Evolutionary conservation across 495 filamentous ascomycete species (phyloP).

Genomic region (Cairneyella variabilis): DNA sequence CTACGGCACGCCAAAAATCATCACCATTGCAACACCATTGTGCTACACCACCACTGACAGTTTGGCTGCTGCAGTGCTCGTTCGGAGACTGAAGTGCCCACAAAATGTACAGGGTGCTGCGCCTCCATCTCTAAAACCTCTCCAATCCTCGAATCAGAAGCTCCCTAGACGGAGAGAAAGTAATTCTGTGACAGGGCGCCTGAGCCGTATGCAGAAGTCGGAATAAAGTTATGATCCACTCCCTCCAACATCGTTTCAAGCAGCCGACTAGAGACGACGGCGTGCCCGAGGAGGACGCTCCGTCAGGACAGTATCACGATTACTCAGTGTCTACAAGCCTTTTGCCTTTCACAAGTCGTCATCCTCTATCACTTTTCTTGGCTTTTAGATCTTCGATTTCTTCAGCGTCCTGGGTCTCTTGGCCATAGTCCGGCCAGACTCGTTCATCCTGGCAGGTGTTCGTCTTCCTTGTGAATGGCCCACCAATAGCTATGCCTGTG

Average conservation of each 20-base stretch:
- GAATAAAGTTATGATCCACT: constrained; percentile 10
- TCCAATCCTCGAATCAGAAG: constrained; percentile 6
- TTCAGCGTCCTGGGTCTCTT: too few species aligned
- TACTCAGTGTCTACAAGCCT: not conserved
- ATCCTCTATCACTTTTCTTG: too few species aligned
- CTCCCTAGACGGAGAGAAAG: not conserved
- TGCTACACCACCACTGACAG: too few species aligned
- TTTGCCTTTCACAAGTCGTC: not conserved
- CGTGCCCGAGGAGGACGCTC: not conserved
- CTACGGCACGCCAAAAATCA: too few species aligned
- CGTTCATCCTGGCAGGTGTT: not conserved
- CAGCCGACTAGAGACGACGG: not conserved
- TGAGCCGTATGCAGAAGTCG: not conserved
- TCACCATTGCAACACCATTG: too few species aligned
- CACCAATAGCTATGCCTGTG: constrained; percentile 10
- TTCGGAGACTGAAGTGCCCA: not conserved
- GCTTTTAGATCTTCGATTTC: too few species aligned
- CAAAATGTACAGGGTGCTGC: constrained; percentile 19
- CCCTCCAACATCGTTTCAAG: not conserved
- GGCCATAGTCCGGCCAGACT: too few species aligned
- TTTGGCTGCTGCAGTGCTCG: not conserved
- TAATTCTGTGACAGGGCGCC: constrained; percentile 11
- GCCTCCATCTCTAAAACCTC: constrained; percentile 15
- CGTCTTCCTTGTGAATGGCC: not conserved
- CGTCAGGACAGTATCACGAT: not conserved